phyloP scores from a whole-genome alignment of 2,329 filamentous ascomycete species.

The Fusarium gaditjirri region DNA sequence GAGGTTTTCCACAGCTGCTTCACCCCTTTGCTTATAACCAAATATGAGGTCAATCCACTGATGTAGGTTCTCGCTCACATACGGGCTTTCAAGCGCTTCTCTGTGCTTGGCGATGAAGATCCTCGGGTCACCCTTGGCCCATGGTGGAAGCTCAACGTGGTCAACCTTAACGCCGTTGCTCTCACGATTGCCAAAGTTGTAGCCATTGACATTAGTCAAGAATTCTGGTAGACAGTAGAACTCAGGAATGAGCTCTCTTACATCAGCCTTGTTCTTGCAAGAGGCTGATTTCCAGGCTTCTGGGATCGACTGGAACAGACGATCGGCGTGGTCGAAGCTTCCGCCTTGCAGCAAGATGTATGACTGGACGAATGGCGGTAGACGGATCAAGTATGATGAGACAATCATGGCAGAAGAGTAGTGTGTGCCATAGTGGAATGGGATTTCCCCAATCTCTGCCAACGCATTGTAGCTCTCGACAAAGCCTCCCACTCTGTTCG shows the following conservation, averaged over 20 bases:
- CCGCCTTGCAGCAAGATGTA: slow-evolving; percentile 96
- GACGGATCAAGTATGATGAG: slow-evolving; percentile 91
- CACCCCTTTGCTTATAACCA: slow-evolving; percentile 91
- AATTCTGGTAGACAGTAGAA: slow-evolving; percentile 98
- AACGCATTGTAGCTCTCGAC: slow-evolving; percentile 87
- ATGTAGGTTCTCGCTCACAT: slow-evolving; percentile 89
- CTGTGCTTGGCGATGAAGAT: slow-evolving; percentile 96
- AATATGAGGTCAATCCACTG: slow-evolving; percentile 98
- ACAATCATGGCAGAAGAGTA: slow-evolving; percentile 99
- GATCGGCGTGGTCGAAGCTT: slow-evolving; percentile 93
- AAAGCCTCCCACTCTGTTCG: slow-evolving; percentile 80
- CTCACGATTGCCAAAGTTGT: slow-evolving; percentile 91
- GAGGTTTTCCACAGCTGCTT: slow-evolving; percentile 87
- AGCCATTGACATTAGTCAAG: slow-evolving; percentile 90
- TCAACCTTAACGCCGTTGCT: slow-evolving; percentile 83
- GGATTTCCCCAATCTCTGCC: slow-evolving; percentile 89
- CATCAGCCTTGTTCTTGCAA: slow-evolving; percentile 89
- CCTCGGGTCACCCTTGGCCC: slow-evolving; percentile 95
- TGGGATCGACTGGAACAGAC: slow-evolving; percentile 92
- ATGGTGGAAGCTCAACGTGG: slow-evolving; percentile 88
- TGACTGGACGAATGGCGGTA: slow-evolving; percentile 96
- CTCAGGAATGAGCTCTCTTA: slow-evolving; percentile 93
- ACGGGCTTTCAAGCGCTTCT: slow-evolving; percentile 93
- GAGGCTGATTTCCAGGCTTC: slow-evolving; percentile 94
- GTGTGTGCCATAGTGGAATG: slow-evolving; percentile 98